These are phyloP conservation scores for Erodium texanum DNA, from an alignment of 441 rosid species.

Conservation along the genomic window DNA sequence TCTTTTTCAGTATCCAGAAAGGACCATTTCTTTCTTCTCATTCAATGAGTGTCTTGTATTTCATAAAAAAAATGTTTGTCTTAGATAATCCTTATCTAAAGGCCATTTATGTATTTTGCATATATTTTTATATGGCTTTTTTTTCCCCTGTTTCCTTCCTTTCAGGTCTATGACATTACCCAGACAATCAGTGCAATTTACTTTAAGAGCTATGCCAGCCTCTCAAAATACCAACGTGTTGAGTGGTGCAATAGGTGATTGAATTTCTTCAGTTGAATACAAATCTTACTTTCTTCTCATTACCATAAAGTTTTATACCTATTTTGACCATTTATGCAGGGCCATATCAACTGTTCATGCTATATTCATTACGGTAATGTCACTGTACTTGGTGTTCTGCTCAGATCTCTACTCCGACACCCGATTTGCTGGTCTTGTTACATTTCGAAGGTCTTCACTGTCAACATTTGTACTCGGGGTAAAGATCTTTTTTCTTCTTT, in stretches of 20 bases:
- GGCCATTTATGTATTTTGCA: background rate
- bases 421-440: slow-evolving; percentile 20
- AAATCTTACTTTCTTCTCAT: background rate
- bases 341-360: slow-evolving; percentile 42
- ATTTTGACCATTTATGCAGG: slow-evolving; percentile 19
- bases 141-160: slow-evolving; percentile 1
- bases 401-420: slow-evolving; percentile 32
- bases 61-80: no score
- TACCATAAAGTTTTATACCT: background rate
- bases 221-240: slow-evolving; percentile 26
- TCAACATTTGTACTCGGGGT: slow-evolving; percentile 36
- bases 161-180: slow-evolving; percentile 37
- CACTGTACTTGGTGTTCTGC: slow-evolving; percentile 36
- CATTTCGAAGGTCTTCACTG: slow-evolving; percentile 29
- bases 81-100: no score
- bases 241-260: slow-evolving; percentile 46
- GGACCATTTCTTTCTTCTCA: no score
- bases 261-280: background rate
- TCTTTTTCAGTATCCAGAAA: background rate
- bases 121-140: background rate
- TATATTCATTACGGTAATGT: slow-evolving; percentile 27
- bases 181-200: slow-evolving; percentile 28
- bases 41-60: no score
- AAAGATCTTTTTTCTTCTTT: slow-evolving; percentile 13
- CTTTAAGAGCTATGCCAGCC: slow-evolving; percentile 33